A percentile compares a stretch with the other conserved stretches of the same genome.
Evolutionary conservation across 805 yeast genomes (phyloP).

Genomic region (Teunomyces gatunensis): DNA sequence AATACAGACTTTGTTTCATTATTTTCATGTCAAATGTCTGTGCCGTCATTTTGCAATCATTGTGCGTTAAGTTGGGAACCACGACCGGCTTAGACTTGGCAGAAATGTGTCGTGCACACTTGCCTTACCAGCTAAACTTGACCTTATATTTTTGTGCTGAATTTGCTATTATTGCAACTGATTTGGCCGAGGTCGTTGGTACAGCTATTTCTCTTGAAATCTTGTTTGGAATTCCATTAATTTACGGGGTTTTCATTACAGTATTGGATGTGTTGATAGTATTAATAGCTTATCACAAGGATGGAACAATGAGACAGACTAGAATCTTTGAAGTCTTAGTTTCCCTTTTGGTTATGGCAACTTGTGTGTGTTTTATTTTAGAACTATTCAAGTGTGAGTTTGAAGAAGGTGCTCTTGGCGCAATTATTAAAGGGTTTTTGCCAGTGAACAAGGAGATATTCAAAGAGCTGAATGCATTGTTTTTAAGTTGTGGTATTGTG

Average conservation of each 20-base stretch:
- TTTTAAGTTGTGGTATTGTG: slow-evolving; percentile 44
- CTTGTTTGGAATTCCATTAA: slow-evolving; percentile 68
- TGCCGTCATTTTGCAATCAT: slow-evolving; percentile 78
- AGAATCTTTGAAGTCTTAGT: slow-evolving; percentile 79
- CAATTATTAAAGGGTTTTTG: slow-evolving; percentile 62
- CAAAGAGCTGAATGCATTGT: slow-evolving; percentile 37
- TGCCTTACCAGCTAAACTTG: slow-evolving; percentile 66
- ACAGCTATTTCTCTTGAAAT: slow-evolving; percentile 85
- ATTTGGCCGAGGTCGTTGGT: slow-evolving; percentile 91
- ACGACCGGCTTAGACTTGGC: slow-evolving; percentile 89
- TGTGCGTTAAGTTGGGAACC: slow-evolving; percentile 83
- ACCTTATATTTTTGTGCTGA: slow-evolving; percentile 72
- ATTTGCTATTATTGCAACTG: slow-evolving; percentile 87
- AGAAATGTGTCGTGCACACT: slow-evolving; percentile 70
- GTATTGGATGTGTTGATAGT: slow-evolving; percentile 79
- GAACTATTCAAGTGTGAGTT: slow-evolving; percentile 59
- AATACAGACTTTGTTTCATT: slow-evolving; percentile 69
- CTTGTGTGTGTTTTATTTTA: slow-evolving; percentile 71
- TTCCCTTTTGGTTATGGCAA: slow-evolving; percentile 63
- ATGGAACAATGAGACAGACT: slow-evolving; percentile 72
- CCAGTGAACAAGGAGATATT: slow-evolving; percentile 46
- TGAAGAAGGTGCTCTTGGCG: slow-evolving; percentile 49
- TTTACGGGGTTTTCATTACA: slow-evolving; percentile 74
- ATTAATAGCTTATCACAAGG: slow-evolving; percentile 70
- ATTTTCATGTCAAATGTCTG: slow-evolving; percentile 75